phyloP scores from a whole-genome alignment of 1,139 yeast genomes.

The Kodamaea anthophila region DNA sequence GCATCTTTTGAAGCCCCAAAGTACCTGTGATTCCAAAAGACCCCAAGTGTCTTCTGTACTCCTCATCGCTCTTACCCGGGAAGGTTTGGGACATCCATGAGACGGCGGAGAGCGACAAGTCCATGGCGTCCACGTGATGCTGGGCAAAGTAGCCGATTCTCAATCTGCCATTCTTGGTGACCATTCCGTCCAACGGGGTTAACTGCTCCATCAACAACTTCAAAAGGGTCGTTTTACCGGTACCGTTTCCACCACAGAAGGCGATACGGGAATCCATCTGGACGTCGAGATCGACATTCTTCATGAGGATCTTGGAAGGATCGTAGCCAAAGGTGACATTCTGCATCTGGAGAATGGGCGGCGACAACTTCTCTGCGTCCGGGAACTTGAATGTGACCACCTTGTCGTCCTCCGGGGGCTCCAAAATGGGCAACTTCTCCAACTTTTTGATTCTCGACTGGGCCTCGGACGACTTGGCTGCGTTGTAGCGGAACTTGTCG shows the following conservation, averaged over 20 bases:
- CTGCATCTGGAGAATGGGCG: slow-evolving; percentile 88
- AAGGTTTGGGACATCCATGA: slow-evolving; percentile 86
- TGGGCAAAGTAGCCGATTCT: slow-evolving; percentile 98
- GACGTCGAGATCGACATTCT: slow-evolving; percentile 80
- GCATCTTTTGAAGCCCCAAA: slow-evolving; percentile 86
- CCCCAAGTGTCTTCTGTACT: slow-evolving; percentile 93
- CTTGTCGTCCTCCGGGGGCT: slow-evolving; percentile 92
- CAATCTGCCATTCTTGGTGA: slow-evolving; percentile 75
- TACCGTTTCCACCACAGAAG: slow-evolving; percentile 97
- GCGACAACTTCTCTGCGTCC: slow-evolving; percentile 87
- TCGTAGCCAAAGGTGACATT: slow-evolving; percentile 82
- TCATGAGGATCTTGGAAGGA: slow-evolving; percentile 54
- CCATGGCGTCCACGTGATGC: slow-evolving; percentile 98
- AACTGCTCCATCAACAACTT: slow-evolving; percentile 77
- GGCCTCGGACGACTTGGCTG: slow-evolving; percentile 95
- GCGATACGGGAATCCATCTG: slow-evolving; percentile 95
- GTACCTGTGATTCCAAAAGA: slow-evolving; percentile 96
- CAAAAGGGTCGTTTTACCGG: slow-evolving; percentile 94
- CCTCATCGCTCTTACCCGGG: slow-evolving; percentile 96
- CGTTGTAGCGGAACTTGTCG: slow-evolving; percentile 94
- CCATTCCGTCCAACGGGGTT: slow-evolving; percentile 67
- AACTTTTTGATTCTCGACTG: slow-evolving; percentile 95
- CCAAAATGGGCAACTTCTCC: slow-evolving; percentile 87
- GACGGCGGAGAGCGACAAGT: slow-evolving; percentile 78
- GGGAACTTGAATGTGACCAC: slow-evolving; percentile 85